Evolutionary conservation across 768 basidiomycete genomes (phyloP), one percentile per base, ranked within the genome.

Genomic region (Tricholoma terreum): DNA sequence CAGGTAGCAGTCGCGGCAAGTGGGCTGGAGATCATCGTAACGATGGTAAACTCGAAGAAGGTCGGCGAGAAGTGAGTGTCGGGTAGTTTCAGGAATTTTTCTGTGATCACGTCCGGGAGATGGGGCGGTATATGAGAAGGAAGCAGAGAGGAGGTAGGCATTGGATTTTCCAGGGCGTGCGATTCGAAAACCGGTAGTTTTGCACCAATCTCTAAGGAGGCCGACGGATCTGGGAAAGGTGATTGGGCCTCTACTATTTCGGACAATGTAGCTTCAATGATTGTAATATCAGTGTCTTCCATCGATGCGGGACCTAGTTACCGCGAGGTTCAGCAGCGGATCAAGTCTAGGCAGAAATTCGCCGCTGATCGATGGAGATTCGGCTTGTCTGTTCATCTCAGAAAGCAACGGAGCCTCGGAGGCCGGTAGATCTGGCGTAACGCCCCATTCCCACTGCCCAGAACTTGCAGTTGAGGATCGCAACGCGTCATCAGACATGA

Each of bases 1-100:
- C 9, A 84, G 66, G 60, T 89, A 84, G 60, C 90, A 91, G 63
- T 87, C 86, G 2, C 84, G 80, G 69, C 90, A 87, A 0, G 82
- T 75, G 1, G 76, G 78, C 62, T 87, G 86, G 1, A 90, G 68
- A 14, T 74, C 67, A 36, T 55, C 54, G 24, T 55, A 55, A 19
- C 54, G 54, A 22, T 76, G 72, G 54, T 73, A 76, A 12, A 80
- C 76, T 17, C 67, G 62, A 0, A 60, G 64, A 0, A 90, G 76
- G 10, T 78, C 76, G 0, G 69, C 65, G 5, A 89, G 71, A 9
- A 87, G 74, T 2, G 71, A 71, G 53, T 73, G 75, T 8, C 49
- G 58, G 8, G 50, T 34, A 49, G 4, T n/a, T 46, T 63, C 58
- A 45, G 45, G 36, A 12, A 36, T 43, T 38, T 8, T 22, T 11